Conservation (phyloP, 805 yeast species). For the Pichia insulana region DNA sequence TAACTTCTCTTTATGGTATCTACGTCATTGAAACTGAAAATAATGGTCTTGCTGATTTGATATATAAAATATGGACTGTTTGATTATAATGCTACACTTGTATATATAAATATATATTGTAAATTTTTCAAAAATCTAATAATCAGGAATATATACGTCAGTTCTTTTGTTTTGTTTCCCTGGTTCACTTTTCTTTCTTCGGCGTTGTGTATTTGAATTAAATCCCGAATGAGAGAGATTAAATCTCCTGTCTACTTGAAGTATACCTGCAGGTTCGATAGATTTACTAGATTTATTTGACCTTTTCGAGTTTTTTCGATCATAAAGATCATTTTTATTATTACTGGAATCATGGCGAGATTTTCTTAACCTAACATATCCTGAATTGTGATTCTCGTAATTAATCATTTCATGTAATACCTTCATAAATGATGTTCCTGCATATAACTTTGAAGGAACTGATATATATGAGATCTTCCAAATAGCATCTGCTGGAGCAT, state of each 20-base stretch:
- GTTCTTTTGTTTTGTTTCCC: not conserved
- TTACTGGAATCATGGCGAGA: too few species aligned
- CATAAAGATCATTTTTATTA: too few species aligned
- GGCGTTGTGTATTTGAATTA: too few species aligned
- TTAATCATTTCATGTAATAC: slow-evolving; percentile 28
- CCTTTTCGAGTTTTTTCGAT: too few species aligned
- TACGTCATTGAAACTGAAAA: slow-evolving; percentile 74
- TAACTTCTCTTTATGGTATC: slow-evolving; percentile 65
- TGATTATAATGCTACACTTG: slow-evolving; percentile 1
- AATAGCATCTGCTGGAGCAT: slow-evolving; percentile 35
- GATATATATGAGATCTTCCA: slow-evolving; percentile 35
- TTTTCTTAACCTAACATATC: slow-evolving; percentile 15
- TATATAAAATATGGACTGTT: slow-evolving; percentile 55
- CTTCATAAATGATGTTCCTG: slow-evolving; percentile 21
- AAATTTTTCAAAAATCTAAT: not conserved
- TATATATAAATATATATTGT: not conserved
- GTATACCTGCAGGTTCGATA: too few species aligned
- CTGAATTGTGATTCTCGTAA: slow-evolving; percentile 27
- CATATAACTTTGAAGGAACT: slow-evolving; percentile 25
- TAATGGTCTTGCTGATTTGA: slow-evolving; percentile 66
- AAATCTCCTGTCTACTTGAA: too few species aligned
- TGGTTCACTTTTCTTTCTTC: too few species aligned
- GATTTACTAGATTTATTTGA: too few species aligned
- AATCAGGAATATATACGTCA: not conserved
- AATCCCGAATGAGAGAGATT: too few species aligned